Base-by-base conservation (phyloP, 164 flowering plant genomes). In the Magnolia changhungtana region DNA sequence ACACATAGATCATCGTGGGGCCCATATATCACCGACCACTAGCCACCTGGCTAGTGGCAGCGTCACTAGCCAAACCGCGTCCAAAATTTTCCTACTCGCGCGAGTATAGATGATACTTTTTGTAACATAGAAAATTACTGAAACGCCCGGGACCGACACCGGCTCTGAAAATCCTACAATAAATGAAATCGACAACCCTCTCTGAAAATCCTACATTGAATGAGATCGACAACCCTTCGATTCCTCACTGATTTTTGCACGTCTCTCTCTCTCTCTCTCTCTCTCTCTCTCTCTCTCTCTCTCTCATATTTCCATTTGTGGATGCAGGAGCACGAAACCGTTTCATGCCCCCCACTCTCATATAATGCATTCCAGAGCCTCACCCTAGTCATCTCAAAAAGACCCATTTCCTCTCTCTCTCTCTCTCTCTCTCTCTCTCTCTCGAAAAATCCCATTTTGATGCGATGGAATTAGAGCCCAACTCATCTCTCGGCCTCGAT, bases 221-320 rank as follows among this genome's bases (percentile, higher is more conserved):
- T 85, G 86, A 84, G 83, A 88, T 83, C 80, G 93, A 85, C 92
- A 91, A 77, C 78, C 37, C 78, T 85, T 86, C 69, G 90, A 88
- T 88, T 87, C 87, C 87, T 81, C 73, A 76, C 79, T 79, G 80
- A 85, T 86, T 75, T 81, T 81, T 86, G 82, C 83, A 83, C 84
- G 81, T 79, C 51, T 78, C 11, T 68, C 49, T 8, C 49, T 31
- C 45, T 67, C 69, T 73, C 55, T 24, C 59, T 11, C 51, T n/a
- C 4, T 45, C 69, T 8, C 45, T n/a, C n/a, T n/a, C n/a, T n/a
- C n/a, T 21, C 0, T 11, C 27, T 58, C 4, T 52, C 20, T 61
- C 66, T 37, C 73, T 69, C 45, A 51, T 65, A 70, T 66, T 79
- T 68, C 75, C 78, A 23, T 77, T 75, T 72, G 74, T 76, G 79